These are phyloP conservation scores for Trametes maxima DNA, from an alignment of 768 basidiomycete species.

Conservation along the genomic window DNA sequence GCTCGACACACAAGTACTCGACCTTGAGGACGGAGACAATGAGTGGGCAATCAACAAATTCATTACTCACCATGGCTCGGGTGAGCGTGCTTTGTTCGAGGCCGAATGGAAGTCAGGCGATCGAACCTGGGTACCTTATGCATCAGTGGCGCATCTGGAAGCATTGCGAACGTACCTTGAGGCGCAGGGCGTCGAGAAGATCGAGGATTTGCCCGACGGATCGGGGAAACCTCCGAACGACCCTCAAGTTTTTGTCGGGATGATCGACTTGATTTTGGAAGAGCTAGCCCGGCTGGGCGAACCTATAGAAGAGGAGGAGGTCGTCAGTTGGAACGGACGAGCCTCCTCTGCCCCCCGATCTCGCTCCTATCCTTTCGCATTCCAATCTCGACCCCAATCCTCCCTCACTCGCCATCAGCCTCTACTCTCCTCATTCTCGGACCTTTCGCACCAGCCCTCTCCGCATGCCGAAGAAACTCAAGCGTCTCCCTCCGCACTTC, in stretches of 20 bases:
- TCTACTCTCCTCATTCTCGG: too few species aligned
- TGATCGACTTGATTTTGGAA: not conserved
- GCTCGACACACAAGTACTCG: constrained; percentile 26
- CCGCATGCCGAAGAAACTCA: not conserved
- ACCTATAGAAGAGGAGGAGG: not conserved
- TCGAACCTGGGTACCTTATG: constrained; percentile 37
- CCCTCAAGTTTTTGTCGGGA: constrained; percentile 12
- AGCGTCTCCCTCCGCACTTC: not conserved
- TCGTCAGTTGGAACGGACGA: not conserved
- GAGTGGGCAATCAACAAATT: constrained; percentile 35
- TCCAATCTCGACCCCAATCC: not conserved
- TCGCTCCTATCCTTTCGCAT: not conserved
- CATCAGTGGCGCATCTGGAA: constrained; percentile 25
- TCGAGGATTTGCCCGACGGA: not conserved
- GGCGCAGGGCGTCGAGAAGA: constrained; percentile 20
- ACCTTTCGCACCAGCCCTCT: too few species aligned
- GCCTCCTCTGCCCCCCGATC: too few species aligned
- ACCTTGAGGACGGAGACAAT: constrained; percentile 24
- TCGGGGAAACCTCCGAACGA: not conserved
- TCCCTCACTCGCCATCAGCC: not conserved
- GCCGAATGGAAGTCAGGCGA: constrained; percentile 40
- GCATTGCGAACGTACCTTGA: constrained; percentile 29
- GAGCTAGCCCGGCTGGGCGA: not conserved
- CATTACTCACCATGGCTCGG: constrained; percentile 29
- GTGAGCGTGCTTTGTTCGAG: constrained; percentile 33